These are phyloP conservation scores for Coemansia umbellata DNA, from an alignment of 192 early-diverging fungal species.

Conservation along the genomic window DNA sequence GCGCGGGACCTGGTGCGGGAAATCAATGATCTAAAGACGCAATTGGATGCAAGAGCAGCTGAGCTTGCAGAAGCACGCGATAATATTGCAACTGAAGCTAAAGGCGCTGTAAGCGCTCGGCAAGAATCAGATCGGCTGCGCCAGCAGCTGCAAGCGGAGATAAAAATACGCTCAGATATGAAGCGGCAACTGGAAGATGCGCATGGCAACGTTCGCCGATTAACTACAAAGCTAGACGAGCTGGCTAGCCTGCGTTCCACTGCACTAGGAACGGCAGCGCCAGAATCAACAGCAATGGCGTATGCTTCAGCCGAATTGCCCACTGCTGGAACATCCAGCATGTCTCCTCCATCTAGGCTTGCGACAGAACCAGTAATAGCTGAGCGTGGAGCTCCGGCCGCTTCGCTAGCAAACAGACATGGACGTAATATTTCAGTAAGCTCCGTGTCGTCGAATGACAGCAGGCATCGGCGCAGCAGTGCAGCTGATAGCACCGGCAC, in stretches of 20 bases:
- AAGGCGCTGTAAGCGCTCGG: slow-evolving; percentile 4
- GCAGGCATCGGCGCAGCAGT: slow-evolving; percentile 32
- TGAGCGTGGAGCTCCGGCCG: background rate
- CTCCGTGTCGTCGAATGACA: slow-evolving; percentile 30
- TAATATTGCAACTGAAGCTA: slow-evolving; percentile 4
- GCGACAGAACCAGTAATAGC: background rate
- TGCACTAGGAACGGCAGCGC: no score
- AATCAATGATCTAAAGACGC: slow-evolving; percentile 3
- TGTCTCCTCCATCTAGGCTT: slow-evolving; percentile 3
- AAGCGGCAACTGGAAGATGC: slow-evolving; percentile 44
- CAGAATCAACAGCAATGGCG: no score
- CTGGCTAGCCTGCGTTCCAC: slow-evolving; percentile 7
- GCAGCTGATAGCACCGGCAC: slow-evolving; percentile 7
- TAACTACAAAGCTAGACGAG: slow-evolving; percentile 17
- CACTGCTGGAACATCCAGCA: background rate
- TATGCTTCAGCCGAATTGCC: background rate
- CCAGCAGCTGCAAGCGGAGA: slow-evolving; percentile 59
- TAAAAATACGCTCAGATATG: slow-evolving; percentile 33
- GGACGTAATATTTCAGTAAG: slow-evolving; percentile 21
- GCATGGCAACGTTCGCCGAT: slow-evolving; percentile 14
- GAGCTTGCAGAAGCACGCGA: slow-evolving; percentile 1
- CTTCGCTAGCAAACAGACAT: background rate
- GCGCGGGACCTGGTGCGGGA: slow-evolving; percentile 13
- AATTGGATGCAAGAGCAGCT: slow-evolving; percentile 10
- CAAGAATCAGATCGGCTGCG: slow-evolving; percentile 51